phyloP scores from a whole-genome alignment of 495 filamentous ascomycete species.

The Hapsidospora chrysogenum region DNA sequence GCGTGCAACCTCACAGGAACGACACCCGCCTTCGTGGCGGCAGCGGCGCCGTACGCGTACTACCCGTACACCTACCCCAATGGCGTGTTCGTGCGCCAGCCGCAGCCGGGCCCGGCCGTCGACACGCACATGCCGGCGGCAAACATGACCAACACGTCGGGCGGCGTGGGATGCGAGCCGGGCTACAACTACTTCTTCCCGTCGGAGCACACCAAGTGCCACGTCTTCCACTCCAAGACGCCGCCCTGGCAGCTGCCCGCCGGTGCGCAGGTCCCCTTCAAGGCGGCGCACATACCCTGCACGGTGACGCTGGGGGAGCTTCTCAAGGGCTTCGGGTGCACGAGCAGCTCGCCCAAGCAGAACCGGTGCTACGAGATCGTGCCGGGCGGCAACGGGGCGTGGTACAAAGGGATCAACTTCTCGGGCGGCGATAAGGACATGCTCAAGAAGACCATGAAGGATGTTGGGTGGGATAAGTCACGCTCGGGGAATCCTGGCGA shows the following conservation, averaged over 20 bases:
- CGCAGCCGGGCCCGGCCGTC: constrained; percentile 16
- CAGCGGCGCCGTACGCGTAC: too few relatives aligned
- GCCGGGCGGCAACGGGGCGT: constrained; percentile 17
- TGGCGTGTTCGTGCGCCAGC: constrained; percentile 9
- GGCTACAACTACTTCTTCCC: constrained; percentile 37
- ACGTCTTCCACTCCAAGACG: constrained; percentile 21
- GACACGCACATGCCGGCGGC: constrained; percentile 34
- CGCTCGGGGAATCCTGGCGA: constrained; percentile 14
- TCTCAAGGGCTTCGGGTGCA: constrained; percentile 27
- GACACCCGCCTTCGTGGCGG: too few relatives aligned
- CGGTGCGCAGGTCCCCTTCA: constrained; percentile 13
- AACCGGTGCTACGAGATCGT: constrained; percentile 26
- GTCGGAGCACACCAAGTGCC: constrained; percentile 26
- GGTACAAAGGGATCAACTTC: constrained; percentile 18
- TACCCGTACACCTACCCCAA: constrained; percentile 6
- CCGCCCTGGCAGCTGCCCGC: constrained; percentile 25
- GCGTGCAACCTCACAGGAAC: too few relatives aligned
- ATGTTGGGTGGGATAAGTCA: constrained; percentile 20
- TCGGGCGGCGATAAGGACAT: constrained; percentile 10
- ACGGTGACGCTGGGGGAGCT: constrained; percentile 24
- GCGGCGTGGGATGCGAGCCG: constrained; percentile 33
- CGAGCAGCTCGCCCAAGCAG: constrained; percentile 18
- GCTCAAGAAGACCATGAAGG: constrained; percentile 13
- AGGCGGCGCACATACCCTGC: constrained; percentile 22
- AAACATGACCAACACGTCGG: constrained; percentile 37